Evolutionary conservation across 805 yeast species (phyloP).

Genomic region (Sungouiella blattae): DNA sequence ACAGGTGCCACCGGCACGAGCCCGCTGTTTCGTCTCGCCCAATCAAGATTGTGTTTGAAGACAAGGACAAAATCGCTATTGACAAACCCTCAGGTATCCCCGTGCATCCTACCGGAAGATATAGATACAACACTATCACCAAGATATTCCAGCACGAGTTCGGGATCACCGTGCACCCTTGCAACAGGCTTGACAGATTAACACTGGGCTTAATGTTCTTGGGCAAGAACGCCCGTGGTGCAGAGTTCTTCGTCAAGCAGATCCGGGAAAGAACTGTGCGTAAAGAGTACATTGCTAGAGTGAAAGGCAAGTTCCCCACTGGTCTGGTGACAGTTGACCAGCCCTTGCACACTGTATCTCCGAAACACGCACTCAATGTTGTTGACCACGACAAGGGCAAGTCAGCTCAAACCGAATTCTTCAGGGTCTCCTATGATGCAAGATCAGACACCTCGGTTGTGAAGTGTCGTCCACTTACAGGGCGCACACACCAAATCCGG

Average conservation of each 20-base stretch:
- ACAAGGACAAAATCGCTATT: slow-evolving; percentile 73
- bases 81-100: slow-evolving; percentile 96
- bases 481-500: slow-evolving; percentile 93
- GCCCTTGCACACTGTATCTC: slow-evolving; percentile 69
- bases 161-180: slow-evolving; percentile 64
- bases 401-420: slow-evolving; percentile 71
- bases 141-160: slow-evolving; percentile 70
- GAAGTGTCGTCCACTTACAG: slow-evolving; percentile 81
- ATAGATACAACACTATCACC: slow-evolving; percentile 71
- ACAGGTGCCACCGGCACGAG: slow-evolving; percentile 83
- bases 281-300: slow-evolving; percentile 86
- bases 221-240: slow-evolving; percentile 77
- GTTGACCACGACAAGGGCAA: slow-evolving; percentile 52
- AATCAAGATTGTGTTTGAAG: slow-evolving; percentile 66
- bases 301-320: slow-evolving; percentile 77
- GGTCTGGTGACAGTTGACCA: slow-evolving; percentile 53
- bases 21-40: slow-evolving; percentile 68
- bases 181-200: slow-evolving; percentile 83
- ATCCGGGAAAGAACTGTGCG: slow-evolving; percentile 67
- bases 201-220: slow-evolving; percentile 93
- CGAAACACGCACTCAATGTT: slow-evolving; percentile 65
- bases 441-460: slow-evolving; percentile 63
- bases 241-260: slow-evolving; percentile 71
- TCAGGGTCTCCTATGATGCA: slow-evolving; percentile 60
- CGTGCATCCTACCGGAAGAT: slow-evolving; percentile 91